phyloP scores from a whole-genome alignment of 2,329 filamentous ascomycete species.

The Ophiocordyceps sinensis region DNA sequence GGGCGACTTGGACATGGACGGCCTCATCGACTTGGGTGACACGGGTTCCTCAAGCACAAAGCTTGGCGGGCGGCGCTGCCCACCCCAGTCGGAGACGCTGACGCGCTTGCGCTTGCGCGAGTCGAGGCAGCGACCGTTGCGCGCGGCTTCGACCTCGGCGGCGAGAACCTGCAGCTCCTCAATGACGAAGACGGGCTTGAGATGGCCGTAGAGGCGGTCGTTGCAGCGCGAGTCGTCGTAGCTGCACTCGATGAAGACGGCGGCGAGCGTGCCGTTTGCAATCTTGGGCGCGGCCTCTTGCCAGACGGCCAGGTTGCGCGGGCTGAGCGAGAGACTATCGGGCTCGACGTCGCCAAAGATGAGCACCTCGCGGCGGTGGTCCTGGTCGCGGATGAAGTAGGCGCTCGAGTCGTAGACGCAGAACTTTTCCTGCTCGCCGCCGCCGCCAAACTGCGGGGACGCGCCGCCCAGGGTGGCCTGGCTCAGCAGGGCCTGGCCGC shows the following conservation, averaged over 20 bases:
- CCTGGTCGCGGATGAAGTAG: slow-evolving; percentile 75
- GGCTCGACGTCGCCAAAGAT: slow-evolving; percentile 96
- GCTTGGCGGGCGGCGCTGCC: slow-evolving; percentile 8
- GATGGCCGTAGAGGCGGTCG: slow-evolving; percentile 71
- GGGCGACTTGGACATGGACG: slow-evolving; percentile 7
- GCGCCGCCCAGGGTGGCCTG: slow-evolving; percentile 13
- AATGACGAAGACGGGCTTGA: slow-evolving; percentile 71
- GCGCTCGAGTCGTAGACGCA: slow-evolving; percentile 81
- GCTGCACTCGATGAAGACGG: slow-evolving; percentile 91
- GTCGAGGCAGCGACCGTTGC: slow-evolving; percentile 18
- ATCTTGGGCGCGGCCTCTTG: slow-evolving; percentile 79
- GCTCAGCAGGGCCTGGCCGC: slow-evolving; percentile 15
- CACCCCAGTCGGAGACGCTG: slow-evolving; percentile 11
- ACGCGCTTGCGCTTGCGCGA: slow-evolving; percentile 53
- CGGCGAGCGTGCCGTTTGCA: slow-evolving; percentile 52
- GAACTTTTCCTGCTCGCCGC: slow-evolving; percentile 27
- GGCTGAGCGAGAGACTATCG: slow-evolving; percentile 67
- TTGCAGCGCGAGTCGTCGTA: slow-evolving; percentile 72
- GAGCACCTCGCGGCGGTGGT: slow-evolving; percentile 61
- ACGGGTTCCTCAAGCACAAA: slow-evolving; percentile 27
- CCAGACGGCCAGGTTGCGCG: slow-evolving; percentile 76
- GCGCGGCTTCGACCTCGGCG: slow-evolving; percentile 46
- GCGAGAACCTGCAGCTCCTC: slow-evolving; percentile 65
- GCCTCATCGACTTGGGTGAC: slow-evolving; percentile 33
- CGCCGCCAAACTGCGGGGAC: slow-evolving; percentile 9